Evolutionary conservation across 805 yeast species (phyloP), one percentile per base, ranked within the genome.

Genomic region (Lipomyces yamanashiensis): DNA sequence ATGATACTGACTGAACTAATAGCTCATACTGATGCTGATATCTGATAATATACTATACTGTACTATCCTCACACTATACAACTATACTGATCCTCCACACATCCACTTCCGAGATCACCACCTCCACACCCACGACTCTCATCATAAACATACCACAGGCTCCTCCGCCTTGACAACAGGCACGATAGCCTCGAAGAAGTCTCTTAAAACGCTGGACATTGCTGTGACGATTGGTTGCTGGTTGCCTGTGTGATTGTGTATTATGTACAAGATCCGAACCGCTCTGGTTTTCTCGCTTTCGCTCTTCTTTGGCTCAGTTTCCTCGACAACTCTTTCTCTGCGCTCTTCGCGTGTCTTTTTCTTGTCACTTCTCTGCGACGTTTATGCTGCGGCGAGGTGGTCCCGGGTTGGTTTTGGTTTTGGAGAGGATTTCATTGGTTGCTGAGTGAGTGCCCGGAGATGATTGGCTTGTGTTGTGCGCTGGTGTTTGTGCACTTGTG

Each of bases 141-240:
- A 21, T 9, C 19, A 15, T 6, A 13, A 33, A 36, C 66, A 39
- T 58, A 63, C 67, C 62, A 56, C 67, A n/a, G 67, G 67, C 66
- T 62, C 68, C 61, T 64, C 68, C 12, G 68, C 68, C 62, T 64
- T 62, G 37, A 62, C 58, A 39, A 65, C 63, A 13, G 68, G 68
- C 33, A 63, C 66, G 52, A 64, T 55, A 33, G 68, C 63, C 61
- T 62, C 66, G 40, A 62, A 62, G 48, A 64, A 62, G 19, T 57
- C 56, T 44, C 55, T 40, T 54, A 64, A 54, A 34, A 56, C 37
- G 52, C 61, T 62, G 17, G 57, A 40, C 57, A 53, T 53, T 21
- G 17, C 39, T 23, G 13, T 50, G 28, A 28, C 28, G 28, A 28
- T 50, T 10, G 13, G 9, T 48, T 28, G 28, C 28, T 28, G 28